Conservation (phyloP, 768 basidiomycete species). For the Collybia mongolica region DNA sequence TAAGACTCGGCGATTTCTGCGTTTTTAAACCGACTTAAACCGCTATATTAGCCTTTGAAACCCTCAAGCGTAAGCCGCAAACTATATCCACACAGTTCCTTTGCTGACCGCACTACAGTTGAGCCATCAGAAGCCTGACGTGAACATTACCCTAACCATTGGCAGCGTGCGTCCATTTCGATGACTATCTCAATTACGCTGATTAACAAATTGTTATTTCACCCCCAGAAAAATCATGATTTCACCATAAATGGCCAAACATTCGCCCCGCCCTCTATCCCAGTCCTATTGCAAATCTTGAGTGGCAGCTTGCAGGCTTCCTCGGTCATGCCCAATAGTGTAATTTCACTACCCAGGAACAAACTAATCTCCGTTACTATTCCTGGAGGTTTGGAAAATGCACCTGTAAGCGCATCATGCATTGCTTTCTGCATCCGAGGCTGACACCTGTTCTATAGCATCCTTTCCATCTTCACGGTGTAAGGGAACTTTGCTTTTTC, state of each 20-base stretch:
- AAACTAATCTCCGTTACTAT: conserved; percentile 45
- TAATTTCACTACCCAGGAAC: conserved; percentile 41
- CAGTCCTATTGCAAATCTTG: conserved; percentile 24
- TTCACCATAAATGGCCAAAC: conserved; percentile 25
- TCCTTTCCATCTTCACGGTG: conserved; percentile 28
- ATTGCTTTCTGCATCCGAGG: not conserved
- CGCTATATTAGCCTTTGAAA: too few species aligned
- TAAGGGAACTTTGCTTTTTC: conserved; percentile 6
- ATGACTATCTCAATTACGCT: not conserved
- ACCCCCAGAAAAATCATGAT: not conserved
- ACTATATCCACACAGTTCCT: too few species aligned
- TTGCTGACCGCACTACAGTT: too few species aligned
- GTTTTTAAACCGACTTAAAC: too few species aligned
- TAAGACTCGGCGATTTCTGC: too few species aligned
- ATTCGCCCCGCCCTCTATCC: conserved; percentile 32
- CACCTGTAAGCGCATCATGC: conserved; percentile 15
- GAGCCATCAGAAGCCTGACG: too few species aligned
- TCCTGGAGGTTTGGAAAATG: conserved; percentile 9
- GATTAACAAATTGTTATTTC: not conserved
- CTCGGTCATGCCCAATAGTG: conserved; percentile 33
- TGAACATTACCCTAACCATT: too few species aligned
- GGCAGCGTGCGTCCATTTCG: too few species aligned
- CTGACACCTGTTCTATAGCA: conserved; percentile 10
- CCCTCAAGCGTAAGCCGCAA: too few species aligned
- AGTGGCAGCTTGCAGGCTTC: conserved; percentile 36